These are phyloP conservation scores for Yarrowia sp. DNA, from an alignment of 805 yeast genomes.

Conservation along the genomic window DNA sequence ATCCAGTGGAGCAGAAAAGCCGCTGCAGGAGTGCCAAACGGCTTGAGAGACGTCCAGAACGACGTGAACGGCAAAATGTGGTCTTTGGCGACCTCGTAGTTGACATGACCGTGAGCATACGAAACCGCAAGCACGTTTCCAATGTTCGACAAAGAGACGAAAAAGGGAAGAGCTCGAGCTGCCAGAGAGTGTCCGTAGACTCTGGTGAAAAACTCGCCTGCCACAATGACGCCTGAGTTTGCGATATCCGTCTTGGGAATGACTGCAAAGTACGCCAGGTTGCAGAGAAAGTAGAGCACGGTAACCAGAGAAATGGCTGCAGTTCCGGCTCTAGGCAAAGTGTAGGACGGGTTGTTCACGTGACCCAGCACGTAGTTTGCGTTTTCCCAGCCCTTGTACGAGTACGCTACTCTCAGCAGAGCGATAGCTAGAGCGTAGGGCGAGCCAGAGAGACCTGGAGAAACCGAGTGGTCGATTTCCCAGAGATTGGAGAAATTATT, in stretches of 20 bases:
- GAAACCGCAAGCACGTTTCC: slow-evolving; percentile 66
- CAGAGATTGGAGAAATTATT: slow-evolving; percentile 45
- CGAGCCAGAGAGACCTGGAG: slow-evolving; percentile 40
- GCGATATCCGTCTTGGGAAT: slow-evolving; percentile 45
- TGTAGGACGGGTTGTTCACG: slow-evolving; percentile 54
- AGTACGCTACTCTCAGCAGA: slow-evolving; percentile 56
- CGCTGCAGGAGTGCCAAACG: slow-evolving; percentile 42
- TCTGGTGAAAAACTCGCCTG: slow-evolving; percentile 58
- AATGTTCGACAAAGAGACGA: slow-evolving; percentile 59
- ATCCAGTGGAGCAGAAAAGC: slow-evolving; percentile 56
- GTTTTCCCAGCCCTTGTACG: slow-evolving; percentile 71
- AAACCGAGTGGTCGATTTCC: slow-evolving; percentile 36
- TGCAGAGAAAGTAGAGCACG: slow-evolving; percentile 53
- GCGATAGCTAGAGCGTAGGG: slow-evolving; percentile 55
- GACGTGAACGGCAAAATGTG: slow-evolving; percentile 50
- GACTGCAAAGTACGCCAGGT: slow-evolving; percentile 56
- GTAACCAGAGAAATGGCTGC: slow-evolving; percentile 54
- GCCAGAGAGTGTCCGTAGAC: slow-evolving; percentile 57
- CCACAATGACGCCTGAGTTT: slow-evolving; percentile 60
- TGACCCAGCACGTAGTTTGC: slow-evolving; percentile 63
- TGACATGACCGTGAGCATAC: slow-evolving; percentile 59
- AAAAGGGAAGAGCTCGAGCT: slow-evolving; percentile 50
- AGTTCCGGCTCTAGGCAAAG: slow-evolving; percentile 61
- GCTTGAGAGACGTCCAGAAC: slow-evolving; percentile 45
- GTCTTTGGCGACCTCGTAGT: slow-evolving; percentile 56